Base-by-base conservation (phyloP, 2,329 filamentous ascomycete species). In the Teratosphaeria zuluensis region DNA sequence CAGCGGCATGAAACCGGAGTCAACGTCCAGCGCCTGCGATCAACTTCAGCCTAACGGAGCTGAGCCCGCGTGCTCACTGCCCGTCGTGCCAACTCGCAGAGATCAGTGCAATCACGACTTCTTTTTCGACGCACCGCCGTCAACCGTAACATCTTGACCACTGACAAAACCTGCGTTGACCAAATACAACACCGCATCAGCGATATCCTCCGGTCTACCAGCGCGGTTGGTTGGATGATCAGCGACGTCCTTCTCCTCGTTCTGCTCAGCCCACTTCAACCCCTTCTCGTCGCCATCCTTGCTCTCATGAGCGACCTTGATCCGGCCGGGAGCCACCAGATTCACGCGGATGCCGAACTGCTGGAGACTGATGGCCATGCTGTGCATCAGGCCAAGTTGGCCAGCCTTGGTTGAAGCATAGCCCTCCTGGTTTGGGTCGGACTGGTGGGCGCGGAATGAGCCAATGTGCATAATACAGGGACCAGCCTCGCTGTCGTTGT, bases 181-280 rank as follows among this genome's bases (percentile, higher is more conserved):
- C 5, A 76, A 62, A 63, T 74, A 77, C 59, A 75, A 71, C 5
- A 73, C 72, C 4, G 75, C 72, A 62, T 71, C 70, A 1, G 65
- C 66, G 55, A 77, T 71, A 63, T 80, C 78, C 53, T 77, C 75
- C 0, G 76, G 76, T 61, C 74, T 75, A 1, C 78, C 79, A 9
- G 79, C 78, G 53, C 78, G 69, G n/a, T 78, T 78, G 2, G 74
- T 75, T 2, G 77, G 70, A 66, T 81, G 78, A 74, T 78, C 79
- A 38, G 68, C 63, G 2, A 72, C 70, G 58, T 81, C 78, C 54
- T 75, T 72, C 54, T 74, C 70, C 1, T 73, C 63, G 38, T 68
- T 66, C 54, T 62, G 73, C 3, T 76, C 71, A 56, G 76, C 74
- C 78, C 77, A 80, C 38, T 62, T 55, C 21, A 58, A 62, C 0